phyloP scores from a whole-genome alignment of 805 yeast species.

The Hyphopichia homilentoma region DNA sequence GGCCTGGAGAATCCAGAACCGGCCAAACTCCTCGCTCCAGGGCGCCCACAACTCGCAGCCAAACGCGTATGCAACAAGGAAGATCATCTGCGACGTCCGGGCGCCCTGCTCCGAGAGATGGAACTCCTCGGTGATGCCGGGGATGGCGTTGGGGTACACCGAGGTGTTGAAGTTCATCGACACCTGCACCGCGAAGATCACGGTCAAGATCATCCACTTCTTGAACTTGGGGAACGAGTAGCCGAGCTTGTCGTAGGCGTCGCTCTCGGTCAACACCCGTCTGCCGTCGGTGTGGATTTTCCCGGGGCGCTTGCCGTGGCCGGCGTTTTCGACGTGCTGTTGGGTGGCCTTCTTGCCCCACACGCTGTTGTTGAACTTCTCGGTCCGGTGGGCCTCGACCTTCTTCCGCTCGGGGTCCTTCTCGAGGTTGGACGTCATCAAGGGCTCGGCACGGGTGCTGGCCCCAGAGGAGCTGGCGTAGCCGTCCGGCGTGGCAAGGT shows the following conservation, averaged over 20 bases:
- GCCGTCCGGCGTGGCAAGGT: too few relatives aligned
- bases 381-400: too few relatives aligned
- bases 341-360: too few relatives aligned
- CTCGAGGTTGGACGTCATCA: too few relatives aligned
- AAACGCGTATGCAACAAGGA: constrained; percentile 27
- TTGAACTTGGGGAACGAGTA: constrained; percentile 23
- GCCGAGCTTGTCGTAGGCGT: constrained; percentile 34
- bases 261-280: constrained; percentile 26
- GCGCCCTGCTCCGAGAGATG: constrained; percentile 19
- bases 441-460: too few relatives aligned
- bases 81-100: constrained; percentile 25
- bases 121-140: constrained; percentile 18
- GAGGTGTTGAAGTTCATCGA: constrained; percentile 41
- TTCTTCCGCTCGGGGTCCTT: too few relatives aligned
- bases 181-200: constrained; percentile 33
- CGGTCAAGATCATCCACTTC: constrained; percentile 35
- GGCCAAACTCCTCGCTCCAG: constrained; percentile 32
- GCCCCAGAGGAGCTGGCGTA: too few relatives aligned
- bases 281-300: constrained; percentile 20
- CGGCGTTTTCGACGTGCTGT: too few relatives aligned
- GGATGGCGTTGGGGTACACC: constrained; percentile 24
- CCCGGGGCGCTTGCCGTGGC: constrained; percentile 10
- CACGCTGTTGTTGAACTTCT: too few relatives aligned
- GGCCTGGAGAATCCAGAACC: constrained; percentile 31
- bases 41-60: constrained; percentile 36